Evolutionary conservation across 768 basidiomycete genomes (phyloP).

Genomic region (Leucocoprinus leucothites): DNA sequence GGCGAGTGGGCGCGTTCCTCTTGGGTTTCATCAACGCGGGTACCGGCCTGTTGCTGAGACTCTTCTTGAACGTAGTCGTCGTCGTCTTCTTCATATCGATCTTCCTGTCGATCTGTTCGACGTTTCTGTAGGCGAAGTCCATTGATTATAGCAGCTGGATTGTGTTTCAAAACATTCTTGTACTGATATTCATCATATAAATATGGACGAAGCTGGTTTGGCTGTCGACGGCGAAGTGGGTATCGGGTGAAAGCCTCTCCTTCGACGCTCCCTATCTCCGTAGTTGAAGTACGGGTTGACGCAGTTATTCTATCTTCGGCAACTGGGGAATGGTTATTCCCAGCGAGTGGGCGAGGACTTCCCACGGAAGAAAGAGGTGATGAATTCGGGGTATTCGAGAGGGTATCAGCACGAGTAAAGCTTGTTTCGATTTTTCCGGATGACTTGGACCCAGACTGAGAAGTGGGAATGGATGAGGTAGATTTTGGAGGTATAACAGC

Average conservation of each 20-base stretch:
- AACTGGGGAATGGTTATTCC: background rate
- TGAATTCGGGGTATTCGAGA: background rate
- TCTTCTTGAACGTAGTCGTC: conserved; percentile 4
- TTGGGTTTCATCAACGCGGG: background rate
- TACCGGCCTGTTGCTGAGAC: background rate
- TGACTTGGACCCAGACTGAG: background rate
- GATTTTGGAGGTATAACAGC: conserved; percentile 5
- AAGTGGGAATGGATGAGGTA: background rate
- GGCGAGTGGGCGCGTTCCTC: background rate
- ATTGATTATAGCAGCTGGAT: conserved; percentile 12
- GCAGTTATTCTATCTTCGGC: background rate
- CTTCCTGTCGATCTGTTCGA: conserved; percentile 2
- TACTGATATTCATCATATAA: conserved; percentile 4
- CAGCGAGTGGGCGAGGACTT: background rate
- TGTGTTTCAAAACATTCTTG: conserved; percentile 5
- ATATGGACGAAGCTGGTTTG: conserved; percentile 10
- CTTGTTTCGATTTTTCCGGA: background rate
- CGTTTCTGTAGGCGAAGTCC: conserved; percentile 4
- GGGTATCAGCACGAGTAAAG: background rate
- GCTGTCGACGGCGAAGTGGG: conserved; percentile 11
- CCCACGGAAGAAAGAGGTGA: conserved; percentile 7
- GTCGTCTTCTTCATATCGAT: conserved; percentile 8
- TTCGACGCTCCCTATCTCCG: background rate
- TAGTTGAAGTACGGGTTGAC: background rate
- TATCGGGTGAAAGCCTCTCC: background rate